Evolutionary conservation across 352 stramenopile species (phyloP).

Genomic region (Phytophthora lateralis): DNA sequence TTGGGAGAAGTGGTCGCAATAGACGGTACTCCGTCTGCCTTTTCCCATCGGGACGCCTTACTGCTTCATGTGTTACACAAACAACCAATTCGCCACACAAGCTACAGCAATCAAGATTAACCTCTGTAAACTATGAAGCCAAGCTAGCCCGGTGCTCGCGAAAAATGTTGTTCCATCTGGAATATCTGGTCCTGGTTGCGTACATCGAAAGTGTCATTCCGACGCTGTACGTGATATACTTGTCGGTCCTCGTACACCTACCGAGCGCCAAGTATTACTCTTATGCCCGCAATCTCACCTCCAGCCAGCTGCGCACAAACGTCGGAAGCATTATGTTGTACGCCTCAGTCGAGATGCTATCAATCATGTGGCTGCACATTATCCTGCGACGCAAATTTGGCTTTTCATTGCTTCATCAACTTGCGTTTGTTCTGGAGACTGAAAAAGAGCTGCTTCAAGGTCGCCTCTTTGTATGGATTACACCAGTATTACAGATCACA

Average conservation of each 20-base stretch:
- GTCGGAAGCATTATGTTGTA: slow-evolving; percentile 11
- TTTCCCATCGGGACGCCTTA: background rate
- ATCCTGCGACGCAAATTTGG: slow-evolving; percentile 17
- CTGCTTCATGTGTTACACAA: background rate
- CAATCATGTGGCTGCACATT: slow-evolving; percentile 9
- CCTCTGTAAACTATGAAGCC: background rate
- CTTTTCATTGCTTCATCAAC: slow-evolving; percentile 28
- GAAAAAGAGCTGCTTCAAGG: slow-evolving; percentile 29
- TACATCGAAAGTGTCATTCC: slow-evolving; percentile 31
- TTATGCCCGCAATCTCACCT: background rate
- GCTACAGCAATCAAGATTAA: background rate
- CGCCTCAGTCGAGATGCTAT: slow-evolving; percentile 3
- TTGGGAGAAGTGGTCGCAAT: background rate
- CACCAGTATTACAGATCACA: slow-evolving; percentile 28
- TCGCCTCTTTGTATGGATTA: slow-evolving; percentile 34
- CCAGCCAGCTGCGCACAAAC: background rate
- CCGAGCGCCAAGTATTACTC: slow-evolving; percentile 29
- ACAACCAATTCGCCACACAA: background rate
- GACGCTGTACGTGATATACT: slow-evolving; percentile 16
- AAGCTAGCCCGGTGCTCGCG: background rate
- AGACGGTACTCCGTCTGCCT: background rate
- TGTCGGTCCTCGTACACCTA: slow-evolving; percentile 18
- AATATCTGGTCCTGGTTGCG: slow-evolving; percentile 20
- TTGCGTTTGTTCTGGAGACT: slow-evolving; percentile 48
- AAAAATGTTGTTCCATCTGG: slow-evolving; percentile 20